A percentile compares a stretch with the other conserved stretches of the same genome.
Evolutionary conservation across 2,329 filamentous ascomycete genomes (phyloP).

Genomic region (Stachybotrys chlorohalonatus): DNA sequence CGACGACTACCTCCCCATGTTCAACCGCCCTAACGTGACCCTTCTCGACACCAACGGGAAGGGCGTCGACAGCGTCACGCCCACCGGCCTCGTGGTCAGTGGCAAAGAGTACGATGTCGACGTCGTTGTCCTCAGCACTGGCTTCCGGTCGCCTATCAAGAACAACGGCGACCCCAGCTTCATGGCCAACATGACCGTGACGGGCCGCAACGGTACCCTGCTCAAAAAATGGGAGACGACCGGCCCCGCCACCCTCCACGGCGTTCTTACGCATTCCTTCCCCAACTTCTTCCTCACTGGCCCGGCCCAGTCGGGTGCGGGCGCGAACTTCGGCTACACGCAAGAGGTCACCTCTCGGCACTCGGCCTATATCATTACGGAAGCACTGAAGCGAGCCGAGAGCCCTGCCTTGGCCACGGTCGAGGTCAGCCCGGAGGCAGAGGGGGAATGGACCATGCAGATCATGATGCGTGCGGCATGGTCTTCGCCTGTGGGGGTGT

Average conservation of each 20-base stretch:
- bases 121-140: neutral
- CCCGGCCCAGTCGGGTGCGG: neutral
- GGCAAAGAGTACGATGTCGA: neutral
- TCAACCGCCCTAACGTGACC: constrained; percentile 48
- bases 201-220: neutral
- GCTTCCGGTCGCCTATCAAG: neutral
- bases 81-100: neutral
- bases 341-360: neutral
- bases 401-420: neutral
- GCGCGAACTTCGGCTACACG: neutral
- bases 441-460: neutral
- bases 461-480: neutral
- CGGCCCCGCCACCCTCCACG: neutral
- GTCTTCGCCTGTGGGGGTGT: neutral
- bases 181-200: neutral
- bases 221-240: neutral
- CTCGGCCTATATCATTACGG: neutral
- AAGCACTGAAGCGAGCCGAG: neutral
- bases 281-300: neutral
- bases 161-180: neutral
- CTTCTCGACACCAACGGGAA: constrained; percentile 45
- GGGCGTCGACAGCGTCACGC: neutral
- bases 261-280: neutral
- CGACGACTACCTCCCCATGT: constrained; percentile 47
- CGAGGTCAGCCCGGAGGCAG: neutral